These are phyloP conservation scores for Zhuliangozyma parablackwelliae DNA, from an alignment of 1,139 yeast genomes.

Conservation along the genomic window DNA sequence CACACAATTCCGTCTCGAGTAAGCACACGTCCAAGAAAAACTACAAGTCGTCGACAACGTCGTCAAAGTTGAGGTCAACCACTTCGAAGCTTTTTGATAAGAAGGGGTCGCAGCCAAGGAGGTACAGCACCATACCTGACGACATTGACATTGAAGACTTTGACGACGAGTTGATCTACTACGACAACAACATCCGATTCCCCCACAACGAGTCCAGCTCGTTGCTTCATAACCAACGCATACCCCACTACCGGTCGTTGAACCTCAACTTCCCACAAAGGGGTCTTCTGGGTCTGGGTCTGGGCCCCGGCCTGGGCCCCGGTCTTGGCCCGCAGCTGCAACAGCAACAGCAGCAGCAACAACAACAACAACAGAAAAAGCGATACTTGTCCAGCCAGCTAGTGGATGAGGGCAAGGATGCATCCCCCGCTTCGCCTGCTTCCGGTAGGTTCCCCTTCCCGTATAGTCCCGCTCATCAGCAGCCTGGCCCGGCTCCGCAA, in stretches of 20 bases:
- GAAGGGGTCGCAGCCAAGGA: conserved; percentile 65
- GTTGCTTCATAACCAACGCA: conserved; percentile 27
- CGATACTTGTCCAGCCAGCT: conserved; percentile 33
- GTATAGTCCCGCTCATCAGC: too few relatives aligned
- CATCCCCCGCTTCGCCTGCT: too few relatives aligned
- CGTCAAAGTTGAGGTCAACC: conserved; percentile 54
- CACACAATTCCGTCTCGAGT: conserved; percentile 17
- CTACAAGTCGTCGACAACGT: conserved; percentile 26
- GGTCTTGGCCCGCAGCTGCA: too few relatives aligned
- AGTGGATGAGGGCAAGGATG: background rate
- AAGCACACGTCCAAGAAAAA: conserved; percentile 23
- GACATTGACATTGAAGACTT: conserved; percentile 65
- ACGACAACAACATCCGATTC: conserved; percentile 26
- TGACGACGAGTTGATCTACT: conserved; percentile 51
- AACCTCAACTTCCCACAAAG: conserved; percentile 31
- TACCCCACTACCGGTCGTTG: conserved; percentile 43
- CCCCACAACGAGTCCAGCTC: conserved; percentile 26
- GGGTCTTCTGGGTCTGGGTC: conserved; percentile 12
- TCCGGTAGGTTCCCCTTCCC: too few relatives aligned
- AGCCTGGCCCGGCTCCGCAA: conserved; percentile 10
- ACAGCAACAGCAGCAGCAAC: too few relatives aligned
- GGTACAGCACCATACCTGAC: conserved; percentile 70
- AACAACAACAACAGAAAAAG: conserved; percentile 19
- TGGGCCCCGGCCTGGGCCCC: too few relatives aligned
- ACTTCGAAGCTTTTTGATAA: conserved; percentile 69